Evolutionary conservation across 345 rosid species (phyloP), one percentile per base, ranked within the genome.

Genomic region (Physaria fendleri): DNA sequence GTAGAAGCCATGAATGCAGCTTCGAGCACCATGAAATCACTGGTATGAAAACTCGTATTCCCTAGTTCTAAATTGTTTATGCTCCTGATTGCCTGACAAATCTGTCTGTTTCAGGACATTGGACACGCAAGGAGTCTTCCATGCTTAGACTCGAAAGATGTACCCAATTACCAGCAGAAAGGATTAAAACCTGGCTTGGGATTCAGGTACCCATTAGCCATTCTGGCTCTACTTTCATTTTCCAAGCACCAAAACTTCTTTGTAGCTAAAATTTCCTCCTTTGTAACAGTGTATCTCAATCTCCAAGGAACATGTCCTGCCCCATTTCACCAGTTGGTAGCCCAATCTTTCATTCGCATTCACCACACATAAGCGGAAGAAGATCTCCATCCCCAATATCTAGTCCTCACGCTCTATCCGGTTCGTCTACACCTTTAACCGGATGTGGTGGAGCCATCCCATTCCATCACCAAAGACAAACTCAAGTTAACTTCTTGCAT

Each of bases 381-480:
- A 66, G 79, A 71, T 81, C 84, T 41, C 86, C 90, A 22, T 79
- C 90, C 41, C 87, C 81, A 4, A 76, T 79, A 54, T 84, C 84
- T 41, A 84, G 90, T 64, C 90, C 90, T 21, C 82, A 75, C 30
- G 59, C 84, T 33, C 77, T 73, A 29, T 81, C 90, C 2, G 86
- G 86, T 9, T 71, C 90, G 39, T 84, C 90, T 39, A 81, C 90
- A 24, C 90, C 84, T 50, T 74, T 79, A 32, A 73, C 82, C 1
- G 81, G 84, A 34, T 78, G 81, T 17, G 66, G 68, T 46, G 90
- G 82, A 42, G 78, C 84, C 44, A 73, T 79, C 66, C 87, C 94
- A 0, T 83, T 78, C 68, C 77, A 78, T 68, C 81, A 73, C 53
- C 77, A 68, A 17, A 75, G 71, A 46, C 88, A 82, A 42, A 55